phyloP scores from a whole-genome alignment of 2,329 filamentous ascomycete species.

The Hymenoscyphus occultus region DNA sequence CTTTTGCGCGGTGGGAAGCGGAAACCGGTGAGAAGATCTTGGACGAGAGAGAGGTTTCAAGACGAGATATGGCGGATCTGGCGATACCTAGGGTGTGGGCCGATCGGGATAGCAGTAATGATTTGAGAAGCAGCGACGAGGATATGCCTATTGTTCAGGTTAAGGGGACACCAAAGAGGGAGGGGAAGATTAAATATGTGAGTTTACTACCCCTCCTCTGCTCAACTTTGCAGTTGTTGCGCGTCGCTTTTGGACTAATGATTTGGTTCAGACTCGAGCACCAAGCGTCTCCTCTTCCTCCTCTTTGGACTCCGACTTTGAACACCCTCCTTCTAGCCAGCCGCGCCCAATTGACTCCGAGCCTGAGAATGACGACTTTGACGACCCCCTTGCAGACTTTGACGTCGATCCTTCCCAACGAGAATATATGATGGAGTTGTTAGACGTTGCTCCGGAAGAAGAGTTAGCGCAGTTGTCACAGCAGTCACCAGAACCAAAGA shows the following conservation, averaged over 20 bases:
- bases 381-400: slow-evolving; percentile 3
- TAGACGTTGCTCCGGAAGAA: slow-evolving; percentile 1
- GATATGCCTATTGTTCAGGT: not conserved
- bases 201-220: not conserved
- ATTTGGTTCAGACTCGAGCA: not conserved
- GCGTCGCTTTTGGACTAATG: not conserved
- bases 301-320: not conserved
- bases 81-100: slow-evolving; percentile 16
- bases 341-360: slow-evolving; percentile 15
- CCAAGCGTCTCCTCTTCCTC: not conserved
- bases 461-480: slow-evolving; percentile 3
- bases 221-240: not conserved
- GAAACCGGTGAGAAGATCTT: slow-evolving; percentile 14
- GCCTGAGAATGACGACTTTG: slow-evolving; percentile 9
- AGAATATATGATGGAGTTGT: slow-evolving; percentile 12
- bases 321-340: slow-evolving; percentile 22
- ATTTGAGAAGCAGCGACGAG: slow-evolving; percentile 21
- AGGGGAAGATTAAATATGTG: not conserved
- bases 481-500: not conserved
- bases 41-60: slow-evolving; percentile 14
- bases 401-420: slow-evolving; percentile 11
- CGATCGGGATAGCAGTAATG: slow-evolving; percentile 25
- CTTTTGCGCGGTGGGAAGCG: slow-evolving; percentile 25
- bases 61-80: slow-evolving; percentile 16
- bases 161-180: not conserved